phyloP scores from a whole-genome alignment of 179 eudicot species.

The Silene coronaria region DNA sequence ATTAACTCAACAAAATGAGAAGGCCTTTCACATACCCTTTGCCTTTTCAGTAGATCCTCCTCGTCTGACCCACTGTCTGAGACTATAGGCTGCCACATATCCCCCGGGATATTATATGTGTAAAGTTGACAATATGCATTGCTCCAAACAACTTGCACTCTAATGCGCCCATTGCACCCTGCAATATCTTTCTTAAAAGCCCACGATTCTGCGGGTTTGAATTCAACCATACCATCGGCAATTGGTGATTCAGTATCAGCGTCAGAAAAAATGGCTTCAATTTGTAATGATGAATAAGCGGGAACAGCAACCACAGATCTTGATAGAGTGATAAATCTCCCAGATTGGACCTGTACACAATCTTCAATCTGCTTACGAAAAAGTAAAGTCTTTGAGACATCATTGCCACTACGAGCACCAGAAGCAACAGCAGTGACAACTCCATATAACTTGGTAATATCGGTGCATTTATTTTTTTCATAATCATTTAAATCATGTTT shows the following conservation, averaged over 20 bases:
- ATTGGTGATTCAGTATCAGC: no score
- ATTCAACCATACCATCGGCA: neutral
- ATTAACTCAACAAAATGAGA: no score
- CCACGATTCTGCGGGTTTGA: neutral
- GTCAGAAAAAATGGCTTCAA: no score
- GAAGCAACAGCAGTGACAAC: no score
- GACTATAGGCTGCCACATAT: no score
- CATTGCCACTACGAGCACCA: neutral
- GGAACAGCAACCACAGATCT: constrained; percentile 15
- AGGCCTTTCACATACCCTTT: no score
- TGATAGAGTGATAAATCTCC: neutral
- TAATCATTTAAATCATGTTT: neutral
- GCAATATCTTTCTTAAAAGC: no score
- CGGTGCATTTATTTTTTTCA: no score
- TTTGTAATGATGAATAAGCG: neutral
- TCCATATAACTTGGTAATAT: neutral
- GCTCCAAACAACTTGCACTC: constrained; percentile 9
- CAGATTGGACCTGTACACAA: neutral
- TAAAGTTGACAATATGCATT: neutral
- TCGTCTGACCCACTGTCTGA: neutral
- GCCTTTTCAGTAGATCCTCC: neutral
- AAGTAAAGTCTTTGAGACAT: neutral
- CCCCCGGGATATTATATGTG: neutral
- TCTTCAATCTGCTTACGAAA: neutral
- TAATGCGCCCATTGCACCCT: constrained; percentile 1